Evolutionary conservation across 2,329 filamentous ascomycete species (phyloP).

Genomic region (Penicillium sp.): DNA sequence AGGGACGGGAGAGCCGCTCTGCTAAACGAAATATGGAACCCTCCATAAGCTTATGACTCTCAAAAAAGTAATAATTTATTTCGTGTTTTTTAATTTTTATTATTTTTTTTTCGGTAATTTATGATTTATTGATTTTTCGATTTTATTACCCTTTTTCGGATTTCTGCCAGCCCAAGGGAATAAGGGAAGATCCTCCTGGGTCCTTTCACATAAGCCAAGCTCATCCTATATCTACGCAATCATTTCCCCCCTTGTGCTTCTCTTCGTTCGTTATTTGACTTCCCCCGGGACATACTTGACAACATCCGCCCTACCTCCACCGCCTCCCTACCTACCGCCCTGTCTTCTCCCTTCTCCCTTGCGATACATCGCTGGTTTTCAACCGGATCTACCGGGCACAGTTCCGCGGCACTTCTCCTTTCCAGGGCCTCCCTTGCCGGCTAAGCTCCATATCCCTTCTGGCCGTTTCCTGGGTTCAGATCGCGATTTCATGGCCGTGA

Average conservation of each 20-base stretch:
- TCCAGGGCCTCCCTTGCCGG: conserved; percentile 25
- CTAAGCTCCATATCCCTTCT: conserved; percentile 25
- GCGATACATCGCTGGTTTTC: conserved; percentile 29
- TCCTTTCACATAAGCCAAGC: conserved; percentile 1
- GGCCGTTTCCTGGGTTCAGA: conserved; percentile 23
- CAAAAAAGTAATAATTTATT: conserved; percentile 1
- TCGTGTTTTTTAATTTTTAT: conserved; percentile 10
- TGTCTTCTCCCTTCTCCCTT: conserved; percentile 35
- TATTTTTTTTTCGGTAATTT: conserved; percentile 10
- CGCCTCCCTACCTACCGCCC: conserved; percentile 19
- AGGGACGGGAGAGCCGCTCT: conserved; percentile 34
- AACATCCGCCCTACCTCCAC: conserved; percentile 7
- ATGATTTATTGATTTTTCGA: conserved; percentile 8
- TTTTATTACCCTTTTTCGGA: conserved; percentile 4
- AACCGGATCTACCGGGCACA: conserved; percentile 27
- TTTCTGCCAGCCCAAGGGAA: conserved; percentile 5
- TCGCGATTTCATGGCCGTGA: conserved; percentile 25
- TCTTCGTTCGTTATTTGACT: conserved; percentile 22
- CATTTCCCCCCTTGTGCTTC: conserved; percentile 27
- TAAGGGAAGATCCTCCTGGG: conserved; percentile 10
- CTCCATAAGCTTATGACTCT: conserved; percentile 12
- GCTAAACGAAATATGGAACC: conserved; percentile 24
- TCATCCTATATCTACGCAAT: conserved; percentile 34
- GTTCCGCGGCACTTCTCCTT: conserved; percentile 29
- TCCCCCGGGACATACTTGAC: background rate